A percentile compares a stretch with the other conserved stretches of the same genome.
These are phyloP conservation scores for Amanita molliuscula DNA, from an alignment of 768 basidiomycete species.

Conservation along the genomic window DNA sequence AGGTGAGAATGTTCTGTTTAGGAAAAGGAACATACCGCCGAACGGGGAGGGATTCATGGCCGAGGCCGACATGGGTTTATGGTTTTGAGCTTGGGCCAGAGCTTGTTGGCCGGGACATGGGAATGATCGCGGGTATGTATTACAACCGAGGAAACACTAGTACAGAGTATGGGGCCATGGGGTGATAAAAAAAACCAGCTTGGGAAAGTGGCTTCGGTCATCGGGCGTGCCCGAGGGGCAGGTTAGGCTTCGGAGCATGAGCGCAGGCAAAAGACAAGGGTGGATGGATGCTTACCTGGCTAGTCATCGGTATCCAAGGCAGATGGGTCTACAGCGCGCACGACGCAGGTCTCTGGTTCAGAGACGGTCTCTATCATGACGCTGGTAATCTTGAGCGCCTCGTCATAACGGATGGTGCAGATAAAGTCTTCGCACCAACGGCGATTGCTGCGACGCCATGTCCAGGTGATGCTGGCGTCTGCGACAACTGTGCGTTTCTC, in stretches of 20 bases:
- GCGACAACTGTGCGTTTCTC: constrained; percentile 20
- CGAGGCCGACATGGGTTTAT: neutral
- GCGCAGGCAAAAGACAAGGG: neutral
- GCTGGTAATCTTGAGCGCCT: constrained; percentile 27
- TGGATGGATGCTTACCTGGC: neutral
- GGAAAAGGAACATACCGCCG: neutral
- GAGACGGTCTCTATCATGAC: constrained; percentile 32
- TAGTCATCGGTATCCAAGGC: constrained; percentile 2
- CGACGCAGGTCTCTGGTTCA: constrained; percentile 30
- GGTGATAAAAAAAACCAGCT: neutral
- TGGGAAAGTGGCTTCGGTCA: neutral
- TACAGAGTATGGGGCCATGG: neutral
- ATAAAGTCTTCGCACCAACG: constrained; percentile 36
- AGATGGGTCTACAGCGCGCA: constrained; percentile 29
- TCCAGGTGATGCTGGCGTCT: constrained; percentile 32
- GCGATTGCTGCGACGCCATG: constrained; percentile 31
- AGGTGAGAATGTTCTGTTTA: neutral
- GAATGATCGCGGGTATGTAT: neutral
- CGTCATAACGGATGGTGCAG: constrained; percentile 35
- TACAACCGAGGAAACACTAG: neutral
- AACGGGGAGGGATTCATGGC: neutral
- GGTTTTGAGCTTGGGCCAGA: neutral
- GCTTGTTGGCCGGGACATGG: neutral
- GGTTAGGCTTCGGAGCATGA: neutral
- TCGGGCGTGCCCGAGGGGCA: neutral